Evolutionary conservation across 2,329 filamentous ascomycete species (phyloP), one percentile per base, ranked within the genome.

Genomic region (Fusarium albidum): DNA sequence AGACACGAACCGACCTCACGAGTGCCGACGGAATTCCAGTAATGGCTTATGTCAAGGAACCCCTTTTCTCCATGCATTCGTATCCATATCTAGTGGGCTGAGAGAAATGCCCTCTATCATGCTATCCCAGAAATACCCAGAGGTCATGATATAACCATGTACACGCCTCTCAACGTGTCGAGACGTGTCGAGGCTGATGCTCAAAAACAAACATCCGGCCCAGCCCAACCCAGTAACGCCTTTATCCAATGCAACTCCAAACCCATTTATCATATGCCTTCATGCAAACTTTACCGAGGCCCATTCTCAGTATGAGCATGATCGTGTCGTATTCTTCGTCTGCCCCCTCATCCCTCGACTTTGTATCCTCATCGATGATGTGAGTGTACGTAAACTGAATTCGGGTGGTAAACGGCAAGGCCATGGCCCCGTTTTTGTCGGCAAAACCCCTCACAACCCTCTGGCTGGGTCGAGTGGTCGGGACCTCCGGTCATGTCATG

Each of bases 231-330:
- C 41, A 25, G 42, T 26, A 62, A 62, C 59, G 59, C 59, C 59
- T n/a, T 17, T 62, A 52, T 49, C 58, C 58, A 61, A 62, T 62
- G 50, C 50, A 57, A 37, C 49, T 55, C 14, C 44, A 14, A 42
- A 31, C 28, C 42, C 47, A 14, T 53, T 48, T 46, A 41, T 35
- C 48, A 47, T 49, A 35, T 51, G 35, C 39, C 39, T 18, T 43
- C 44, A 15, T 58, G 37, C 31, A 14, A 31, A 32, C 43, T 45
- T 25, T 45, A 32, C 11, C 49, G 47, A 35, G 10, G 9, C 29
- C 27, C 17, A 17, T 41, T 37, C 42, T 33, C 17, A 6, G 32
- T 43, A 13, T 6, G 12, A 39, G 28, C 27, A 18, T 13, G 4
- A 32, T 37, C 39, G 7, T 13, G 5, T 40, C 15, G 10, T 39